Evolutionary conservation across 2,329 filamentous ascomycete species (phyloP).

Genomic region (Claviceps spartinae): DNA sequence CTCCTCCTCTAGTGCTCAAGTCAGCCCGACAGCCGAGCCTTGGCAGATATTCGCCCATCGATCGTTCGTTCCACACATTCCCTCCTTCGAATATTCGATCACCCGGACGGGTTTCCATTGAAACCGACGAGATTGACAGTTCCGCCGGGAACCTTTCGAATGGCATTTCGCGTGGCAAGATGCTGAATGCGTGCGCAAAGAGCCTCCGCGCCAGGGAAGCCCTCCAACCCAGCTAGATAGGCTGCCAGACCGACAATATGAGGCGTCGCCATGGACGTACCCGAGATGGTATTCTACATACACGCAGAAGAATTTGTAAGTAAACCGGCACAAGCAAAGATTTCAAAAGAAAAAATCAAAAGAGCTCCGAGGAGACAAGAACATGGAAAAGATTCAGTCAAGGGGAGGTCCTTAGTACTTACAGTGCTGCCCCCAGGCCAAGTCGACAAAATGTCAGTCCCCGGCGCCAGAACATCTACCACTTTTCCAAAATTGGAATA

Average conservation of each 20-base stretch:
- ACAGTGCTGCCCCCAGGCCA: conserved; percentile 27
- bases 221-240: conserved; percentile 29
- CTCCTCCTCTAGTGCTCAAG: too few relatives aligned
- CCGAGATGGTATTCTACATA: conserved; percentile 24
- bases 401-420: background rate
- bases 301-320: too few relatives aligned
- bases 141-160: conserved; percentile 13
- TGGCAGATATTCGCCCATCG: too few relatives aligned
- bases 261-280: conserved; percentile 31
- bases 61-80: background rate
- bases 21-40: too few relatives aligned
- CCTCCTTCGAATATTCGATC: background rate
- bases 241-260: conserved; percentile 29
- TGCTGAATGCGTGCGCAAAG: conserved; percentile 2
- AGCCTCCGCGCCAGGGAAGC: conserved; percentile 13
- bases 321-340: too few relatives aligned
- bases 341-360: background rate
- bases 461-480: conserved; percentile 39
- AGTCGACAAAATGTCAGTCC: conserved; percentile 30
- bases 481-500: conserved; percentile 39
- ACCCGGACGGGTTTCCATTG: conserved; percentile 9
- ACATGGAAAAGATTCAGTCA: background rate
- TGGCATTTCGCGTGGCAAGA: conserved; percentile 6
- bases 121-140: conserved; percentile 13
- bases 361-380: background rate